Conservation (phyloP, 345 rosid species). For the Lepidium africanum region DNA sequence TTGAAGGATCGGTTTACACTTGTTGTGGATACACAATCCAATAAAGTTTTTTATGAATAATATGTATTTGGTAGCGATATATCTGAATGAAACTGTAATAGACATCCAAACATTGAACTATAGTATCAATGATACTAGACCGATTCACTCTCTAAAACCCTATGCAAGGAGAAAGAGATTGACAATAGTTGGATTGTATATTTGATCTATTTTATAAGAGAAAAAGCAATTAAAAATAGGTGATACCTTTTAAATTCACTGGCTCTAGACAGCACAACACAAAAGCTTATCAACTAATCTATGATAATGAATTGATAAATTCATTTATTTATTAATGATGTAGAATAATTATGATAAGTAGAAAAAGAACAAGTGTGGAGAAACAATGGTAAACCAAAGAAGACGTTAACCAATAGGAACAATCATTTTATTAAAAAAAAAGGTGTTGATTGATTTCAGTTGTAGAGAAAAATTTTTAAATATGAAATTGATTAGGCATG, state of each 20-base stretch:
- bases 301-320: neutral
- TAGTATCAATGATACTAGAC: too few species aligned
- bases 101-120: too few species aligned
- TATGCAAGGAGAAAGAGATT: neutral
- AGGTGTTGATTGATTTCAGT: neutral
- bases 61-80: too few species aligned
- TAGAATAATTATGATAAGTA: constrained; percentile 3
- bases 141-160: too few species aligned
- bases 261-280: constrained; percentile 13
- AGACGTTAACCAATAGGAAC: constrained; percentile 13
- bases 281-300: constrained; percentile 7
- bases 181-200: neutral
- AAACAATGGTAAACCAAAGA: constrained; percentile 7
- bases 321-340: constrained; percentile 3
- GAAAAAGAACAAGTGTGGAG: neutral
- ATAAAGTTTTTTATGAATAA: too few species aligned
- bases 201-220: neutral
- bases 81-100: too few species aligned
- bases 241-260: neutral
- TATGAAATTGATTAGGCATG: neutral
- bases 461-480: neutral
- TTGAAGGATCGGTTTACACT: too few species aligned
- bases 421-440: neutral
- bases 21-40: too few species aligned
- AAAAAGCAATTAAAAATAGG: neutral